phyloP scores from a whole-genome alignment of 176 grass and related monocot species.

The Cenchrus americanus region DNA sequence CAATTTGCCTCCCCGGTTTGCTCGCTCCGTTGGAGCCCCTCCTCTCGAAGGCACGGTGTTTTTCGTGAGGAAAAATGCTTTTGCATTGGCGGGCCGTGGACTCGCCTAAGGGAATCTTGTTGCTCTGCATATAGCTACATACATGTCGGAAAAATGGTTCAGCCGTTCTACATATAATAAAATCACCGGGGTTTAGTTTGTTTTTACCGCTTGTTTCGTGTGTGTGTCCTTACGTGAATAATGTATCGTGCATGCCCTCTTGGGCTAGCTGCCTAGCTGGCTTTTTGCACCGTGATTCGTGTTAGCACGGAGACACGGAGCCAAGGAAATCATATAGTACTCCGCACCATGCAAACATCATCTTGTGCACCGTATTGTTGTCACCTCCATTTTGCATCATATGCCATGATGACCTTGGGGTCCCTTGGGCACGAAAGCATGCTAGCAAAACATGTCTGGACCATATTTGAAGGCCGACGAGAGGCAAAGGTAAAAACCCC shows the following conservation, averaged over 20 bases:
- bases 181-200: background rate
- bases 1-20: no score
- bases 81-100: no score
- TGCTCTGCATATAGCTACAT: background rate
- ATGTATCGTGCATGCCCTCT: background rate
- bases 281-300: background rate
- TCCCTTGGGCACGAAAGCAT: background rate
- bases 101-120: background rate
- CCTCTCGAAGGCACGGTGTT: no score
- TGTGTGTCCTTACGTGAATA: background rate
- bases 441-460: background rate
- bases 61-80: no score
- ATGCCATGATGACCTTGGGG: background rate
- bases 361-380: background rate
- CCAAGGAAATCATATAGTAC: background rate
- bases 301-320: background rate
- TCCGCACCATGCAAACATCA: background rate
- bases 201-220: background rate
- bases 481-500: background rate
- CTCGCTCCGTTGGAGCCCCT: no score
- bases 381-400: background rate
- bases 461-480: background rate
- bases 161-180: background rate
- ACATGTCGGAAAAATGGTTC: background rate
- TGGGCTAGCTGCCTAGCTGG: background rate